phyloP scores from a whole-genome alignment of 345 rosid species.

The Triadica sebifera region DNA sequence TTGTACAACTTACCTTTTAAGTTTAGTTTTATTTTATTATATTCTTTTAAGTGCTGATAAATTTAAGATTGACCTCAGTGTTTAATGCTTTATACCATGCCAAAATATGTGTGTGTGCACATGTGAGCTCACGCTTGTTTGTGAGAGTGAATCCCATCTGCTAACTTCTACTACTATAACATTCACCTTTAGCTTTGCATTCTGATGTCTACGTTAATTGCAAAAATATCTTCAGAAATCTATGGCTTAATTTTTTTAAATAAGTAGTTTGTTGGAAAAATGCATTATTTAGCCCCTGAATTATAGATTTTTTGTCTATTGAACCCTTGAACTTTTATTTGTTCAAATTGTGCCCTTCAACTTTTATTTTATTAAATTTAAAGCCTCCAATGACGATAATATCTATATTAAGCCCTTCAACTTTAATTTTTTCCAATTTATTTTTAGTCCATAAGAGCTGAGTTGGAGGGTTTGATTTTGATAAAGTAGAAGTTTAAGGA shows the following conservation, averaged over 20 bases:
- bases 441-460: no score
- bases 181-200: background rate
- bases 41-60: background rate
- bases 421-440: no score
- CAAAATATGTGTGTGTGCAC: background rate
- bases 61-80: background rate
- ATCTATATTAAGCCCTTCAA: background rate
- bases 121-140: background rate
- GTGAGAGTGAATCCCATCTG: background rate
- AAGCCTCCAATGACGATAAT: background rate
- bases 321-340: background rate
- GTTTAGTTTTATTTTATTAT: background rate
- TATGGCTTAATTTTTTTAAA: background rate
- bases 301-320: background rate
- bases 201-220: background rate
- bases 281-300: background rate
- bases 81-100: background rate
- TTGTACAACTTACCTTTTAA: background rate
- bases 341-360: background rate
- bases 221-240: background rate
- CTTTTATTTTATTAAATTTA: no score
- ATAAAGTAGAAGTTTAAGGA: no score
- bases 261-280: background rate
- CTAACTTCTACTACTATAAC: background rate
- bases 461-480: no score